Conservation (phyloP, 176 grass and related monocot genomes). For the Musa beccarii region DNA sequence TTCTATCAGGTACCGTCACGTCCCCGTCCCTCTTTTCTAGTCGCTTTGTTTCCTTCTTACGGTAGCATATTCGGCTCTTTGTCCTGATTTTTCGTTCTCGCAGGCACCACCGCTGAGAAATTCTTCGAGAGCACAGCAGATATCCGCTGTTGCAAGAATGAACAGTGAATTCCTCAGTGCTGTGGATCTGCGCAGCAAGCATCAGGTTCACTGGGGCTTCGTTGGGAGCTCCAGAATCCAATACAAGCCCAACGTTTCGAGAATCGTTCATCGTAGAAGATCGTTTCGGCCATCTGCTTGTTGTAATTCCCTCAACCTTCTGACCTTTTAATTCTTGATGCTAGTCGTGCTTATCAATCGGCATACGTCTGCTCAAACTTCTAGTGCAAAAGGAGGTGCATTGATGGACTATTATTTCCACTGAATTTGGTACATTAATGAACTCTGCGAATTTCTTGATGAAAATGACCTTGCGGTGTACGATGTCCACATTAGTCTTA, state of each 20-base stretch:
- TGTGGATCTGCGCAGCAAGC: neutral
- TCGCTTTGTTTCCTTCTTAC: neutral
- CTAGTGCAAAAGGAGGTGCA: too few relatives aligned
- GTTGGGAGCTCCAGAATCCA: conserved; percentile 11
- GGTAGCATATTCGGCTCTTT: neutral
- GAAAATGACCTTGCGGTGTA: neutral
- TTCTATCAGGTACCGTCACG: neutral
- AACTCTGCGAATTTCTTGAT: neutral
- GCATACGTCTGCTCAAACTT: neutral
- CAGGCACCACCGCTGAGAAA: neutral
- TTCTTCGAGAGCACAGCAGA: too few relatives aligned
- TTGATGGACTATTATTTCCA: too few relatives aligned
- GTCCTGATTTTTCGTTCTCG: neutral
- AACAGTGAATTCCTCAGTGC: neutral
- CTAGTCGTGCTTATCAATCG: neutral
- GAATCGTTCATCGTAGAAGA: neutral
- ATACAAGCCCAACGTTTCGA: conserved; percentile 1
- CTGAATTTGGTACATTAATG: too few relatives aligned
- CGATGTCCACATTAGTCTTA: neutral
- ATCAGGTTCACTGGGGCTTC: conserved; percentile 10
- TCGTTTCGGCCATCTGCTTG: conserved; percentile 25
- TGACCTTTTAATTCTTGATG: neutral
- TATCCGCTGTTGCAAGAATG: too few relatives aligned
- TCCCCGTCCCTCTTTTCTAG: neutral
- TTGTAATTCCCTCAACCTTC: conserved; percentile 9